These are phyloP conservation scores for Bacterosira constricta DNA, from an alignment of 108 stramenopile species.

Conservation along the genomic window DNA sequence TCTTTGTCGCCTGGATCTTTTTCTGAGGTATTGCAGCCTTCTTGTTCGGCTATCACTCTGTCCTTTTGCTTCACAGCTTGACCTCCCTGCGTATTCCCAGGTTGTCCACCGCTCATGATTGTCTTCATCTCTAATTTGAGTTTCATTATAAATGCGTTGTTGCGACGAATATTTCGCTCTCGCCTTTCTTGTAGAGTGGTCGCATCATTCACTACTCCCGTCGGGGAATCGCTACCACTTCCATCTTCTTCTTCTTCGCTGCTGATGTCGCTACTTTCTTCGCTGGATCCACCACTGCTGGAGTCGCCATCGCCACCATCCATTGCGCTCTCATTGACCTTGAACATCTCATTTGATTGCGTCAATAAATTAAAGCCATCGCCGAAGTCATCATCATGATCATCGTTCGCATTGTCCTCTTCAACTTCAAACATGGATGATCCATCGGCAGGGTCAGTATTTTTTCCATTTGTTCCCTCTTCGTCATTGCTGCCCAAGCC, in stretches of 20 bases:
- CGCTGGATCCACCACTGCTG: neutral
- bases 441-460: neutral
- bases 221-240: neutral
- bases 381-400: neutral
- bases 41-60: neutral
- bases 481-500: neutral
- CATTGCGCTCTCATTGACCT: neutral
- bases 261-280: neutral
- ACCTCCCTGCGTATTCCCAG: neutral
- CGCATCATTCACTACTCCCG: neutral
- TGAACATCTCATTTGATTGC: neutral
- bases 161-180: neutral
- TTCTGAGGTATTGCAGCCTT: neutral
- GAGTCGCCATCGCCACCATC: neutral
- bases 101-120: slow-evolving; percentile 2
- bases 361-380: neutral
- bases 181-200: neutral
- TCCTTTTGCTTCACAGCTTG: neutral
- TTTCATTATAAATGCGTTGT: neutral
- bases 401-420: neutral
- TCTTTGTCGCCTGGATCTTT: neutral
- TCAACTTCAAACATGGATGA: neutral
- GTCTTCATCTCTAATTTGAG: neutral
- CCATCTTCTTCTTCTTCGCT: neutral
- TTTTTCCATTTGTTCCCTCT: neutral